A percentile compares a stretch with the other conserved stretches of the same genome.
phyloP scores from a whole-genome alignment of 202 grass and related monocot genomes.

The Carex sylvatica region DNA sequence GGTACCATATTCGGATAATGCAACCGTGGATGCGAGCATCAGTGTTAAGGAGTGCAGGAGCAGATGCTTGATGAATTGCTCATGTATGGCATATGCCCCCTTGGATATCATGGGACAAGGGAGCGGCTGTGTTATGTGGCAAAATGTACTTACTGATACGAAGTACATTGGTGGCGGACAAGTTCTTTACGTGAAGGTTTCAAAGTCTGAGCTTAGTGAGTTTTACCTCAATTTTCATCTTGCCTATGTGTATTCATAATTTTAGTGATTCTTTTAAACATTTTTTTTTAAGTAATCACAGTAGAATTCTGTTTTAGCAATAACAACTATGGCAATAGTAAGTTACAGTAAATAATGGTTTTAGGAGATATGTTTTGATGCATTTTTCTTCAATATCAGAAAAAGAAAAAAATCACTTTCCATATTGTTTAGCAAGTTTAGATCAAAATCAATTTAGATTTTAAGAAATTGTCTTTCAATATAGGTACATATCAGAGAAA shows the following conservation, averaged over 20 bases:
- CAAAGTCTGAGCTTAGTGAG: constrained; percentile 55
- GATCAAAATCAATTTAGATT: background rate
- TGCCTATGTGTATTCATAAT: background rate
- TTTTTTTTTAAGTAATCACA: too few relatives aligned
- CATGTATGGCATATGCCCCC: constrained; percentile 54
- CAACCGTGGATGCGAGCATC: constrained; percentile 27
- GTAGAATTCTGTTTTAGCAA: too few relatives aligned
- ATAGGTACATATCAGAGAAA: background rate
- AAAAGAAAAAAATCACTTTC: background rate
- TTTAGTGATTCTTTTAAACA: background rate
- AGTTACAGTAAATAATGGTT: background rate
- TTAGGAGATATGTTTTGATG: too few relatives aligned
- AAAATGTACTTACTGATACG: constrained; percentile 37
- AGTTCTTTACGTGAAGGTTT: constrained; percentile 49
- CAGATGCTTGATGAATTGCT: constrained; percentile 58
- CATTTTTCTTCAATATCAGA: too few relatives aligned
- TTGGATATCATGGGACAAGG: constrained; percentile 36
- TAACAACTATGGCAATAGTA: too few relatives aligned
- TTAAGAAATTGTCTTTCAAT: background rate
- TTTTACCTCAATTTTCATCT: background rate
- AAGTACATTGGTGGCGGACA: constrained; percentile 40
- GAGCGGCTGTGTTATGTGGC: constrained; percentile 64
- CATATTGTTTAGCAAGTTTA: background rate
- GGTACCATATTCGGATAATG: constrained; percentile 24
- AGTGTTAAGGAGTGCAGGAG: constrained; percentile 43